Conservation (phyloP, 257 asterid genomes). For the Lycium barbarum region DNA sequence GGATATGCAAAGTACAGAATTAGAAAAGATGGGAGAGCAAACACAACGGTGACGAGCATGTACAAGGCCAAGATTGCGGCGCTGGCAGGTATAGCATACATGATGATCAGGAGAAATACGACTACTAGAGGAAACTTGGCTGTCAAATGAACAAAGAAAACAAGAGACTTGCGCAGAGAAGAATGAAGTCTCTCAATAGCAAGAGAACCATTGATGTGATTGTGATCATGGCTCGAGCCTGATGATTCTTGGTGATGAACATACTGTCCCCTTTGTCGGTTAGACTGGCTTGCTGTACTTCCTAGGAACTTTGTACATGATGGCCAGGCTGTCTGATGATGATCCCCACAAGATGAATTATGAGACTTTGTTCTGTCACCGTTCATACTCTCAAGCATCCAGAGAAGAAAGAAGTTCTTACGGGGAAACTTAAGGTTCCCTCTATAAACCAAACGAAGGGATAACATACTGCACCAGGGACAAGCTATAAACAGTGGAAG, state of each 20-base stretch:
- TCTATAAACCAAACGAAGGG: slow-evolving; percentile 76
- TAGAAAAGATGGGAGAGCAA: slow-evolving; percentile 85
- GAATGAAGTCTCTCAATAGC: slow-evolving; percentile 65
- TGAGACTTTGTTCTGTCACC: slow-evolving; percentile 79
- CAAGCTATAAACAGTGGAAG: slow-evolving; percentile 91
- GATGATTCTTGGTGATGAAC: slow-evolving; percentile 50
- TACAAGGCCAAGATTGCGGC: slow-evolving; percentile 86
- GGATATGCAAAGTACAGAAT: slow-evolving; percentile 93
- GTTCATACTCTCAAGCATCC: slow-evolving; percentile 98
- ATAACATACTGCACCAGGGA: slow-evolving; percentile 92
- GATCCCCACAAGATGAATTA: slow-evolving; percentile 58
- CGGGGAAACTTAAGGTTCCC: slow-evolving; percentile 86
- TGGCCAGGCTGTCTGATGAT: slow-evolving; percentile 62
- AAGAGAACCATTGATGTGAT: slow-evolving; percentile 41
- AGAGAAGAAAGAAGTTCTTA: slow-evolving; percentile 90
- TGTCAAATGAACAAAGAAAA: slow-evolving; percentile 77
- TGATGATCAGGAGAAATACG: slow-evolving; percentile 69
- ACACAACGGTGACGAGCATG: slow-evolving; percentile 70
- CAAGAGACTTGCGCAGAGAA: slow-evolving; percentile 61
- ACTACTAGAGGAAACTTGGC: slow-evolving; percentile 87
- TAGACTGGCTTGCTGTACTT: slow-evolving; percentile 43
- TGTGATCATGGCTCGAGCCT: slow-evolving; percentile 47
- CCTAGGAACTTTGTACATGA: slow-evolving; percentile 43
- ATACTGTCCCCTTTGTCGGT: slow-evolving; percentile 47
- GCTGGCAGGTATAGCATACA: slow-evolving; percentile 87